A percentile compares a stretch with the other conserved stretches of the same genome.
Conservation (phyloP, 148 eudicot species). For the Talinum fruticosum region DNA sequence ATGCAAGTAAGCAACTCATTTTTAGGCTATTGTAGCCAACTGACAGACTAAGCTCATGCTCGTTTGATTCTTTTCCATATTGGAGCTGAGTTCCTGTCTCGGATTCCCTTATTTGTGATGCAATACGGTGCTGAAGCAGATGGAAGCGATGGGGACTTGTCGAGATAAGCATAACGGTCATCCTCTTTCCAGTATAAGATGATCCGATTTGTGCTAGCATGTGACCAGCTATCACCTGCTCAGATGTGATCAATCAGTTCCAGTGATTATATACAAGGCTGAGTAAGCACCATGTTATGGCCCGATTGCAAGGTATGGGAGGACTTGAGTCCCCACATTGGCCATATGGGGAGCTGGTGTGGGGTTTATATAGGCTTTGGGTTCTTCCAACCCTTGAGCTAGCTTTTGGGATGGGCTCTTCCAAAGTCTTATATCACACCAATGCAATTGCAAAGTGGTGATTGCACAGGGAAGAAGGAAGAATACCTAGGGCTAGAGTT, state of each 20-base stretch:
- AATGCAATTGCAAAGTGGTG: not conserved
- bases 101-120: slow-evolving; percentile 72
- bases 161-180: slow-evolving; percentile 69
- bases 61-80: slow-evolving; percentile 59
- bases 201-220: slow-evolving; percentile 84
- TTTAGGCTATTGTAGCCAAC: not conserved
- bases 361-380: too few species aligned
- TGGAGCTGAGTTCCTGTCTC: slow-evolving; percentile 58
- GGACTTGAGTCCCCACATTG: too few species aligned
- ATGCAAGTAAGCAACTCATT: not conserved
- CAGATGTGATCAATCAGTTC: not conserved
- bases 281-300: not conserved
- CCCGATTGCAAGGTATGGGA: too few species aligned
- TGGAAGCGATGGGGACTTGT: slow-evolving; percentile 80
- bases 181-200: slow-evolving; percentile 83
- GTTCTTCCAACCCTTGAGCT: too few species aligned
- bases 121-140: slow-evolving; percentile 74
- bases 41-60: slow-evolving; percentile 32
- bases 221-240: slow-evolving; percentile 96
- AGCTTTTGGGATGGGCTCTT: too few species aligned
- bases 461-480: slow-evolving; percentile 13
- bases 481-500: slow-evolving; percentile 79
- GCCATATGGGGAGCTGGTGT: too few species aligned
- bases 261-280: not conserved
- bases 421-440: too few species aligned